Percentiles rank a stretch among this genome's conserved stretches.
Evolutionary conservation across 1,139 yeast genomes (phyloP).

Genomic region (Suhomyces guaymorum): DNA sequence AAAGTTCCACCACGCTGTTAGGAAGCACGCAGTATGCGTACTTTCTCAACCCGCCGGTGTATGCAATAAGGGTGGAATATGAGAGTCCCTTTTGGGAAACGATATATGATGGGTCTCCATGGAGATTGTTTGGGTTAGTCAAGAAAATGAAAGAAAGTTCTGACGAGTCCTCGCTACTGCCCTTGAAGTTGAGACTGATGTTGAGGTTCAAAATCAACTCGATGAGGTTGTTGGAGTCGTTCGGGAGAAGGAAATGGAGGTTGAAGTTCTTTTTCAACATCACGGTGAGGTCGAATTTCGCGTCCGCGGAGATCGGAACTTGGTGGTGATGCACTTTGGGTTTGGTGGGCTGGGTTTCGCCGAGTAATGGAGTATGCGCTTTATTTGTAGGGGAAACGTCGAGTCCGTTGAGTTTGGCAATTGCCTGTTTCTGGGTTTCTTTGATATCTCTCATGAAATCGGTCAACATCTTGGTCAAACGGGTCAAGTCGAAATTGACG

Average conservation of each 20-base stretch:
- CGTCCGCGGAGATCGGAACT: slow-evolving; percentile 9
- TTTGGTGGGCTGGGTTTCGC: too few relatives aligned
- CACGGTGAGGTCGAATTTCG: slow-evolving; percentile 35
- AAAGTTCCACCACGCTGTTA: slow-evolving; percentile 29
- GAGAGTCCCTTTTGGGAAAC: slow-evolving; percentile 29
- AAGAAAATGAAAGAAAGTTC: slow-evolving; percentile 18
- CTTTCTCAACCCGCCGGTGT: slow-evolving; percentile 46
- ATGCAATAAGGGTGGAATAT: slow-evolving; percentile 34
- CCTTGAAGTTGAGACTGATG: slow-evolving; percentile 34
- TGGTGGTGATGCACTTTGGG: slow-evolving; percentile 10
- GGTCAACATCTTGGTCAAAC: slow-evolving; percentile 64
- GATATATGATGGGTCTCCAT: slow-evolving; percentile 37
- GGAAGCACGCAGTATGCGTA: slow-evolving; percentile 43
- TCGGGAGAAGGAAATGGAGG: slow-evolving; percentile 37
- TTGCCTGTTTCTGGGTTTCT: slow-evolving; percentile 12
- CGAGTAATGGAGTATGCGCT: too few relatives aligned
- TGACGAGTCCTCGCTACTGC: slow-evolving; percentile 5
- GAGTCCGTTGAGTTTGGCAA: slow-evolving; percentile 15
- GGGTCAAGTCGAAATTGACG: slow-evolving; percentile 62
- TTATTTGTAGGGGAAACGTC: too few relatives aligned
- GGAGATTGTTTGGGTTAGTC: slow-evolving; percentile 12
- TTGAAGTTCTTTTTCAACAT: slow-evolving; percentile 42
- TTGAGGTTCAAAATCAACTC: slow-evolving; percentile 40
- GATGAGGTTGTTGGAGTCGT: slow-evolving; percentile 35
- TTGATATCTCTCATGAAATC: slow-evolving; percentile 22